Evolutionary conservation across 2,329 filamentous ascomycete genomes (phyloP).

Genomic region (Tolypocladium inflatum): DNA sequence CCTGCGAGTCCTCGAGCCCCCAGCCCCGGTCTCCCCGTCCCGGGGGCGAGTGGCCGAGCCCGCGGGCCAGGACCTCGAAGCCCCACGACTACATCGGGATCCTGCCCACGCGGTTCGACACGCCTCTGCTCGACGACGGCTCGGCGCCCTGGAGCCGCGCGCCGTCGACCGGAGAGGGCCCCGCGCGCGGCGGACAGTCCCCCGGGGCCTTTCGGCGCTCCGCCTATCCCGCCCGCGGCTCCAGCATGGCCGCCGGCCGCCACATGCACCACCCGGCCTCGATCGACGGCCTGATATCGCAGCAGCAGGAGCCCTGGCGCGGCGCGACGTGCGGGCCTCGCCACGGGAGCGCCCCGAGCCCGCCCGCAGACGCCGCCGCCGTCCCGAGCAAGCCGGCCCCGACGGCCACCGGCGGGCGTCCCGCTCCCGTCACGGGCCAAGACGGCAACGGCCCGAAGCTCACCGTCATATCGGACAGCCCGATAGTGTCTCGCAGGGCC

Average conservation of each 20-base stretch:
- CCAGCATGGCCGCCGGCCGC: constrained; percentile 14
- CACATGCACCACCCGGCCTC: constrained; percentile 5
- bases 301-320: constrained; percentile 1
- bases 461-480: constrained; percentile 7
- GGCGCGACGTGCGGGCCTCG: not conserved
- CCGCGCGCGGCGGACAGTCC: not conserved
- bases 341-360: not conserved
- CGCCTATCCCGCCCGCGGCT: constrained; percentile 13
- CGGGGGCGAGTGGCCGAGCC: not conserved
- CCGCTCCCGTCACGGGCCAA: not conserved
- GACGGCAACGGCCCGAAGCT: not conserved
- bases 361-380: not conserved
- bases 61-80: constrained; percentile 1
- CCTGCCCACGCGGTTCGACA: constrained; percentile 13
- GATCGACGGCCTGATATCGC: constrained; percentile 12
- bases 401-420: not conserved
- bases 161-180: constrained; percentile 1
- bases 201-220: constrained; percentile 6
- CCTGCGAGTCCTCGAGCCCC: constrained; percentile 5
- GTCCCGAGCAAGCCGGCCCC: not conserved
- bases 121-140: constrained; percentile 10
- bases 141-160: constrained; percentile 6
- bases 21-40: not conserved
- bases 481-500: constrained; percentile 8
- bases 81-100: constrained; percentile 12